Evolutionary conservation across 306 rosid species (phyloP).

Genomic region (Mimosa bimucronata): DNA sequence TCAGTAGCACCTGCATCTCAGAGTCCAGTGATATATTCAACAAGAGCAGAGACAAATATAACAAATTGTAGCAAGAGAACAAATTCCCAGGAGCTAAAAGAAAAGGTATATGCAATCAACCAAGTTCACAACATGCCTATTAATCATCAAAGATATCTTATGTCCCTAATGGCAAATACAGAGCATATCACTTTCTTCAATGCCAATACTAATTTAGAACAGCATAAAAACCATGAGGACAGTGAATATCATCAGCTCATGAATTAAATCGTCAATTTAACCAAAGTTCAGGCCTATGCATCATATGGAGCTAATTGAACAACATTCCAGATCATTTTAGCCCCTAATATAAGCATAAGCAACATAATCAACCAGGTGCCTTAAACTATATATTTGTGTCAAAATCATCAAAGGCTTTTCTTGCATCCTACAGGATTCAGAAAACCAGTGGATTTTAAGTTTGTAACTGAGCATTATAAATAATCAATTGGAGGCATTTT

Average conservation of each 20-base stretch:
- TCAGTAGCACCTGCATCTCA: conserved; percentile 61
- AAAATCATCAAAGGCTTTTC: neutral
- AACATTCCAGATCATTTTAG: conserved; percentile 7
- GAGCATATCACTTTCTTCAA: neutral
- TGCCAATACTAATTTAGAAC: neutral
- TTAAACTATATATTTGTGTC: neutral
- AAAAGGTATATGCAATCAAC: neutral
- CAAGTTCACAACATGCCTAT: neutral
- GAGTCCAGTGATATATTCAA: conserved; percentile 18
- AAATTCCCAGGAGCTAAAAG: neutral
- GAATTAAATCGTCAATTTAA: neutral
- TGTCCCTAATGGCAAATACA: neutral
- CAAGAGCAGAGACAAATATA: neutral
- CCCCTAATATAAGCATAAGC: neutral
- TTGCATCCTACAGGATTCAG: conserved; percentile 7
- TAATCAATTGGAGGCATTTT: neutral
- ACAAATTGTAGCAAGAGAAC: neutral
- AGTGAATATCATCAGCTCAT: neutral
- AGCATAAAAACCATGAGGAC: conserved; percentile 1
- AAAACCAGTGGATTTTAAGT: neutral
- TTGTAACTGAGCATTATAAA: neutral
- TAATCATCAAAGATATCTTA: neutral
- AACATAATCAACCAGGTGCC: conserved; percentile 1
- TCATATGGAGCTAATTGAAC: neutral
- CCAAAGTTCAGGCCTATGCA: neutral